Evolutionary conservation across 345 rosid species (phyloP).

Genomic region (Sonneratia caseolaris): DNA sequence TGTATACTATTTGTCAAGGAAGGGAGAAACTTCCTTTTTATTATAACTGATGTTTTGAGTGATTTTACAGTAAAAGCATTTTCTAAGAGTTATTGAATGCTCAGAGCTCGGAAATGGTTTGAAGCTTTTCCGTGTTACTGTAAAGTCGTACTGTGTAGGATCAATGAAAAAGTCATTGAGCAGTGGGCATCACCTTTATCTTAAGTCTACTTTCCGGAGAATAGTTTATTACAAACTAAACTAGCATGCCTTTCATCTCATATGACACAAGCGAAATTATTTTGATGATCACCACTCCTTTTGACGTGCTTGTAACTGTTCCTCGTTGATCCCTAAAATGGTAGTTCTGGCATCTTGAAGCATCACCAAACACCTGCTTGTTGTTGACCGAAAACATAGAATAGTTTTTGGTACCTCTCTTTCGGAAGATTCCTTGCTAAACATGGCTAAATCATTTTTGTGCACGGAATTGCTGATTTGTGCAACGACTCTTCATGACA

Average conservation of each 20-base stretch:
- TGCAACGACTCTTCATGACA: neutral
- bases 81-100: no score
- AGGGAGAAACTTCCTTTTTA: neutral
- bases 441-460: neutral
- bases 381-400: neutral
- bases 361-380: neutral
- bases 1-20: neutral
- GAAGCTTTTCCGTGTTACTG: neutral
- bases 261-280: neutral
- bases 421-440: neutral
- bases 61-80: no score
- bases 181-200: neutral
- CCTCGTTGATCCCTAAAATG: neutral
- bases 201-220: neutral
- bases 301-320: neutral
- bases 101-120: neutral
- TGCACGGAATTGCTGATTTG: neutral
- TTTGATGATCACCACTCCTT: neutral
- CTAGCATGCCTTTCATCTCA: neutral
- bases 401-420: neutral
- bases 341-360: neutral
- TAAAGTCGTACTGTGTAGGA: neutral
- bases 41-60: no score
- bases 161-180: neutral
- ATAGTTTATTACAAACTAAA: neutral